A percentile compares a stretch with the other conserved stretches of the same genome.
Conservation (phyloP, 176 grass and related monocot species). For the Oryza nivara region DNA sequence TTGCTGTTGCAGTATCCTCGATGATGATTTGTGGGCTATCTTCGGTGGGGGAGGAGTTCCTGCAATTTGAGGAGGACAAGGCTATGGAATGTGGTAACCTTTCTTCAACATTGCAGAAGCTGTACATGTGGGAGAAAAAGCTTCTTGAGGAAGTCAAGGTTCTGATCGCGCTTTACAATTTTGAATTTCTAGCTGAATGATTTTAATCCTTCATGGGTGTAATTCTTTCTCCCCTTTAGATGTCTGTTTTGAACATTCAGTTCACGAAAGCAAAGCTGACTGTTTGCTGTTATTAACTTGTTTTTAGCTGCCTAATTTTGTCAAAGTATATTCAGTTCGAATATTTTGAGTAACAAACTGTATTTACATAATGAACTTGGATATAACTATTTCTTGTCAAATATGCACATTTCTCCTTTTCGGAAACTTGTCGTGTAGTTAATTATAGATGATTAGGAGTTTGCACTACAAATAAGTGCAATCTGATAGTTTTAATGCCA, state of each 20-base stretch:
- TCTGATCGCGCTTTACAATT: slow-evolving; percentile 15
- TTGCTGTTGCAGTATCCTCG: slow-evolving; percentile 54
- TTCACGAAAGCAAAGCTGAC: background rate
- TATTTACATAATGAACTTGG: background rate
- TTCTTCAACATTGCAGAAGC: slow-evolving; percentile 76
- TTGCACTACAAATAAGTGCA: background rate
- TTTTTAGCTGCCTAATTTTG: background rate
- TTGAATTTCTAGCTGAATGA: slow-evolving; percentile 19
- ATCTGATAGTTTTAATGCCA: background rate
- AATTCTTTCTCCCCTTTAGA: background rate
- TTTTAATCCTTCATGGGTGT: background rate
- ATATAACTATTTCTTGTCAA: background rate
- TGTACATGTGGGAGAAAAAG: slow-evolving; percentile 85
- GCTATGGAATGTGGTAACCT: slow-evolving; percentile 47
- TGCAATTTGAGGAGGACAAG: slow-evolving; percentile 65
- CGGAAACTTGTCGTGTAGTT: background rate
- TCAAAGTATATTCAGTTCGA: background rate
- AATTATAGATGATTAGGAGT: background rate
- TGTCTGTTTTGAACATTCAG: background rate
- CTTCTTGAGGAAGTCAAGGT: slow-evolving; percentile 94
- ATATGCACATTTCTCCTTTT: background rate
- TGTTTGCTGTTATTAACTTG: slow-evolving; percentile 11
- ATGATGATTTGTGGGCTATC: slow-evolving; percentile 58
- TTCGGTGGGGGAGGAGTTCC: slow-evolving; percentile 31
- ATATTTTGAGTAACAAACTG: background rate